These are phyloP conservation scores for Phytophthora quininea DNA, from an alignment of 352 stramenopile species.

Conservation along the genomic window DNA sequence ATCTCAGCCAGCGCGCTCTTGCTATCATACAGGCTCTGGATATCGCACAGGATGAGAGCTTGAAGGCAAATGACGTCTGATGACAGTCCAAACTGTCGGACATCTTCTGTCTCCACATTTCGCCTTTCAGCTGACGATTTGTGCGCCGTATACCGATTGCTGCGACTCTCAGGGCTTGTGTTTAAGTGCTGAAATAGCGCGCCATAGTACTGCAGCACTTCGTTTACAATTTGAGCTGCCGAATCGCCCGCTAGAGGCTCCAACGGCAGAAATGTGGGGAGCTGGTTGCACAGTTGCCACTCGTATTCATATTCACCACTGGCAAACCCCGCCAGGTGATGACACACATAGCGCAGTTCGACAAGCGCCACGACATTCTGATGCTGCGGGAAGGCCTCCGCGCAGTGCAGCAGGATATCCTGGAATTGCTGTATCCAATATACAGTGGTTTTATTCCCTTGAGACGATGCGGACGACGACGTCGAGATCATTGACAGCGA, in stretches of 20 bases:
- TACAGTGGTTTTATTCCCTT: slow-evolving; percentile 56
- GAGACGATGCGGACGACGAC: slow-evolving; percentile 45
- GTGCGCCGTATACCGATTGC: slow-evolving; percentile 38
- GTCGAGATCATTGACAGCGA: slow-evolving; percentile 46
- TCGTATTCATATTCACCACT: slow-evolving; percentile 64
- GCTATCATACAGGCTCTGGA: slow-evolving; percentile 80
- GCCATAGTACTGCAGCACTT: slow-evolving; percentile 81
- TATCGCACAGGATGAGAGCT: slow-evolving; percentile 76
- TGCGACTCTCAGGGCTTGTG: slow-evolving; percentile 56
- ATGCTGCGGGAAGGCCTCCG: slow-evolving; percentile 73
- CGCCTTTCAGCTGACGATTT: slow-evolving; percentile 22
- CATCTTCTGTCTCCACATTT: slow-evolving; percentile 1
- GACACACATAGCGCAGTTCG: slow-evolving; percentile 83
- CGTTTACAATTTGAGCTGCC: slow-evolving; percentile 69
- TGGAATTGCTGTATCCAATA: slow-evolving; percentile 88
- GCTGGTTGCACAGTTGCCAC: slow-evolving; percentile 80
- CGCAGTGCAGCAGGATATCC: slow-evolving; percentile 66
- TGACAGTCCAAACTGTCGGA: slow-evolving; percentile 51
- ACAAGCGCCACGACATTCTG: slow-evolving; percentile 70
- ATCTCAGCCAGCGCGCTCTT: slow-evolving; percentile 74
- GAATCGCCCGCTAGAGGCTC: slow-evolving; percentile 62
- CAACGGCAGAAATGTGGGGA: slow-evolving; percentile 47
- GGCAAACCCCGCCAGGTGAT: slow-evolving; percentile 75
- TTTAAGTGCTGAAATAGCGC: slow-evolving; percentile 68
- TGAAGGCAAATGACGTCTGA: slow-evolving; percentile 64